Base-by-base conservation (phyloP, 805 yeast genomes). In the Scheffersomyces stipitis region DNA sequence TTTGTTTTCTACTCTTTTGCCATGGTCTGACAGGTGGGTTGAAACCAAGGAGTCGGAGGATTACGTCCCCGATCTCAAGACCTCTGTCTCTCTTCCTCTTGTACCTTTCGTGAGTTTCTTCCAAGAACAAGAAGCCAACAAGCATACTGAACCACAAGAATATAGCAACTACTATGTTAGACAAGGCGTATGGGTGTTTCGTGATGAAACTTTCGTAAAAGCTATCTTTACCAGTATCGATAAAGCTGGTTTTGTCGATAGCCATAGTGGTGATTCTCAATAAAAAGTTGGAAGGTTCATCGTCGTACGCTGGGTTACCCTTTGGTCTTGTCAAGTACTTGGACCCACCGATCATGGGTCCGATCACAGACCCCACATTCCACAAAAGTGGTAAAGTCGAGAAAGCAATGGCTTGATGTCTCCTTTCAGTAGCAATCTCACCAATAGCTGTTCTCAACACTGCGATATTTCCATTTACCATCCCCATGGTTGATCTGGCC, bases 381-480 rank as follows among this genome's bases (percentile, higher is more conserved):
- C 78, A 81, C 10, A 81, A 58, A 26, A 81, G 54, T 0, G 87
- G 86, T 57, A 81, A 64, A 3, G 78, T 73, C 28, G 80, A 70
- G 48, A 81, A 79, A 1, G 85, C 85, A 6, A 78, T 37, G 7
- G 83, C 81, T 52, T 80, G 84, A 50, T 80, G 85, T 24, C 66
- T 62, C 35, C 77, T 64, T 38, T 80, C 75, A 4, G 60, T 56
- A 3, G 83, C 81, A 12, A 78, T 56, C 50, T 81, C 87, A 3
- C 85, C 86, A 30, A 81, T 64, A 33, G 71, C 58, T 0, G 86
- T 81, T 52, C 86, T 60, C 22, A 81, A 51, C n/a, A 81, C 84
- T 1, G 81, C 80, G 6, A 79, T 75, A 51, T 81, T 81, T 5
- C 86, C 87, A 50, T 80, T 81, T 28, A 80, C 56, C 2, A 73